Percentiles rank a stretch among this genome's conserved stretches.
These are phyloP conservation scores for Quercus phellos DNA, from an alignment of 331 rosid genomes.

Conservation along the genomic window DNA sequence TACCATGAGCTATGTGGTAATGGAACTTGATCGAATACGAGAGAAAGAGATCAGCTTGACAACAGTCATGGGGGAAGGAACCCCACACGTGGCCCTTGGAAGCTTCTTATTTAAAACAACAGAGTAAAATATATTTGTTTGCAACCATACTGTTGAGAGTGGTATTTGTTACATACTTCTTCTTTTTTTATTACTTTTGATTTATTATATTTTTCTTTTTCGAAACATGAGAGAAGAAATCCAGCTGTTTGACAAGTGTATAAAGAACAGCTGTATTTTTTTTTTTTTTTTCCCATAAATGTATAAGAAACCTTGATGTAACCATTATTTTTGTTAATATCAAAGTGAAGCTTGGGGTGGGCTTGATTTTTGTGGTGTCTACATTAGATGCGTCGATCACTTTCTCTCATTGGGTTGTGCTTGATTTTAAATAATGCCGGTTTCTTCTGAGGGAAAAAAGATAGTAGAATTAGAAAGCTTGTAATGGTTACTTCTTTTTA, in stretches of 20 bases:
- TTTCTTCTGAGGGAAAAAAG: not conserved
- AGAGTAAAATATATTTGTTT: slow-evolving; percentile 26
- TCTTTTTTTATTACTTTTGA: not conserved
- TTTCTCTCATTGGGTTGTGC: not conserved
- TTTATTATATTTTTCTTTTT: not conserved
- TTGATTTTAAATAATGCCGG: not conserved
- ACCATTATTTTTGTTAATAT: slow-evolving; percentile 54
- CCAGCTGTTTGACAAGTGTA: slow-evolving; percentile 75
- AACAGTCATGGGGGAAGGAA: slow-evolving; percentile 83
- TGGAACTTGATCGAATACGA: slow-evolving; percentile 66
- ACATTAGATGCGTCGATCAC: not conserved
- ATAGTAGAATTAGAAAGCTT: not conserved
- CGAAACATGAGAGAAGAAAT: slow-evolving; percentile 36
- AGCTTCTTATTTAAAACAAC: slow-evolving; percentile 66
- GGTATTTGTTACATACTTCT: slow-evolving; percentile 40
- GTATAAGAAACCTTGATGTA: slow-evolving; percentile 37
- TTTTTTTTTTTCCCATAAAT: slow-evolving; percentile 30
- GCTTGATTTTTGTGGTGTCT: slow-evolving; percentile 26
- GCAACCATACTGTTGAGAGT: slow-evolving; percentile 23
- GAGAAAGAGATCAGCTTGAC: slow-evolving; percentile 84
- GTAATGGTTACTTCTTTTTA: not conserved
- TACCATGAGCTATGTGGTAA: slow-evolving; percentile 58
- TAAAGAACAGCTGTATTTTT: slow-evolving; percentile 58
- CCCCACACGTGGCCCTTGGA: slow-evolving; percentile 69
- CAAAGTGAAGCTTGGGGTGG: slow-evolving; percentile 38